Base-by-base conservation (phyloP, 495 filamentous ascomycete genomes). In the Penicillium ucsense region DNA sequence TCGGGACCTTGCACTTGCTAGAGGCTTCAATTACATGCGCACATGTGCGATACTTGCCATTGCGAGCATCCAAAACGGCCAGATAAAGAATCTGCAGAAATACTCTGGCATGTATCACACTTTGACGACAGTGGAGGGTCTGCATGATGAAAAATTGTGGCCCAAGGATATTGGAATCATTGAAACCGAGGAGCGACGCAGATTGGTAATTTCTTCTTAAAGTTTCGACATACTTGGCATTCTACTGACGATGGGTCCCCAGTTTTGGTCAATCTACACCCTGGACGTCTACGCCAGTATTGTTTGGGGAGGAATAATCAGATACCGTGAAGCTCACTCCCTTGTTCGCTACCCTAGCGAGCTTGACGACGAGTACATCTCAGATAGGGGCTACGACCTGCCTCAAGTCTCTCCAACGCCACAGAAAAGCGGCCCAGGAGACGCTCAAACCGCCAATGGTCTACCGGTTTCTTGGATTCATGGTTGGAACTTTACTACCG, bases 241-340 rank as follows among this genome's bases (percentile, higher is more conserved):
- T 35, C 44, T 50, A 12, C 20, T 20, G 20, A 20, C 20, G 20
- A 49, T 38, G 6, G 9, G 35, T 32, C 5, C 9, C 31, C 2
- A 74, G 66, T 75, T 75, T 48, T 78, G 75, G 75, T 73, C 74
- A 30, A 74, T 73, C 32, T 78, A 78, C 49, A 70, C 67, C 4
- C 47, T 78, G 4, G 74, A 78, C 41, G 62, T 78, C 35, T 76
- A 70, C 55, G 65, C 67, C 5, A 66, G 66, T 6, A 64, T 74
- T 36, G 70, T 77, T 27, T 77, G 68, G 68, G 64, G 66, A 31
- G 60, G 64, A n/a, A 54, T 71, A 10, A 65, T 75, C 43, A 61
- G 67, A 51, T 67, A 62, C 35, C 68, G 66, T 28, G 73, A 74
- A 48, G 59, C 63, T 8, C 66, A 72, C 37, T 67, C 64, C 10